Evolutionary conservation across 2,329 filamentous ascomycete species (phyloP), one percentile per base, ranked within the genome.

Genomic region (Annulohypoxylon truncatum): DNA sequence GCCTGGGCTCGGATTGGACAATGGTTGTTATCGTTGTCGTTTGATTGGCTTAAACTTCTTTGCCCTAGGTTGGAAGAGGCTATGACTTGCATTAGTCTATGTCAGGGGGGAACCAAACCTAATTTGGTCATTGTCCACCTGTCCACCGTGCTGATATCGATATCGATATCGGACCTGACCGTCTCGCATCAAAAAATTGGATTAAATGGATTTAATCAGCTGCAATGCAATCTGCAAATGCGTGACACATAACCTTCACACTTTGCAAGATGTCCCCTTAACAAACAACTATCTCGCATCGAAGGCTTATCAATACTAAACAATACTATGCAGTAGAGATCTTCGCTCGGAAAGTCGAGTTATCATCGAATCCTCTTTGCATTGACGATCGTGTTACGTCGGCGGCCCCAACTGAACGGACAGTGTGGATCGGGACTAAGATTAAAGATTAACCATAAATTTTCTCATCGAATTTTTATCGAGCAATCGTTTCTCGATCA

Each of bases 401-500:
- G 42, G 20, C 12, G 2, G 56, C 64, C 42, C 67, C 64, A 63
- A 20, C 61, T 42, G 50, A 55, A 26, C 54, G 61, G 67, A 57
- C 24, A 38, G 40, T 59, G 66, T 64, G 60, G 61, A 47, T 22
- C 54, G n/a, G 28, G 18, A 15, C 24, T 15, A 28, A 48, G 44
- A 29, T 48, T 28, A 44, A 65, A 60, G 28, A 20, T 31, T 35
- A 51, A 53, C 51, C 55, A 61, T 38, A 18, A 61, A 29, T 22
- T 42, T 42, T 42, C 15, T 12, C 20, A 42, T 42, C 38, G 38
- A 20, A 42, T 72, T 70, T 63, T 60, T 68, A 73, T 74, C 72
- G 70, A 71, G 67, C 72, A 71, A 71, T 64, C 4, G 67, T 75
- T 72, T 67, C 69, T 71, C 70, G 71, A 73, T 75, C 38, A 42